phyloP scores from a whole-genome alignment of 371 early-diverging fungal species.

The Saksenaea vasiformis region DNA sequence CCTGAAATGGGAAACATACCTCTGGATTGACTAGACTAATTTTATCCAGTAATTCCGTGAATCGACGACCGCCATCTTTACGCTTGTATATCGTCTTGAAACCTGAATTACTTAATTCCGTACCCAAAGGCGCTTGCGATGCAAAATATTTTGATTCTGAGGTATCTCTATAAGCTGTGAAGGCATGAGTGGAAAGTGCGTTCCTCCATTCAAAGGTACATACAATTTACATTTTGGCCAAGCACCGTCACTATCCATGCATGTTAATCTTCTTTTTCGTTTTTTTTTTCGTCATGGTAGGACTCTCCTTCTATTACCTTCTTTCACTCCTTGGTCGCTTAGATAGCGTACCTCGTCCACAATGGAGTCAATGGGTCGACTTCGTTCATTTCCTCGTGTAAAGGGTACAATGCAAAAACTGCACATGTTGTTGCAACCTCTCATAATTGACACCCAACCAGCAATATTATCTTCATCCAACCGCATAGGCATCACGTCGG shows the following conservation, averaged over 20 bases:
- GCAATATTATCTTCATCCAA: constrained; percentile 60
- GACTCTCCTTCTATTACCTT: constrained; percentile 28
- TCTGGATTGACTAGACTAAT: constrained; percentile 73
- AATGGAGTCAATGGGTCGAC: constrained; percentile 74
- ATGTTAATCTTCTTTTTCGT: neutral
- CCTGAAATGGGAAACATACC: constrained; percentile 21
- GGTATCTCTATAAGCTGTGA: constrained; percentile 66
- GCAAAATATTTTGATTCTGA: constrained; percentile 55
- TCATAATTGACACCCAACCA: constrained; percentile 76
- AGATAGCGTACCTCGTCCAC: constrained; percentile 67
- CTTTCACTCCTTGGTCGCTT: constrained; percentile 73
- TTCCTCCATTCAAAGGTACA: neutral
- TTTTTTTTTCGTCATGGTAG: neutral
- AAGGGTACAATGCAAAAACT: constrained; percentile 82
- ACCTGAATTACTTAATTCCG: constrained; percentile 60
- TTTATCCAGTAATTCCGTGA: constrained; percentile 74
- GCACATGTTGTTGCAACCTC: constrained; percentile 88
- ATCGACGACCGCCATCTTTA: constrained; percentile 75
- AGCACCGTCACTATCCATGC: constrained; percentile 57
- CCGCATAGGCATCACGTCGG: constrained; percentile 78
- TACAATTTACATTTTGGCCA: constrained; percentile 84
- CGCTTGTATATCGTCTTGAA: constrained; percentile 80
- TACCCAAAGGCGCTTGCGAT: constrained; percentile 30
- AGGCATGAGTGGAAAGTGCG: neutral
- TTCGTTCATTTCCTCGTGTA: constrained; percentile 73